phyloP scores from a whole-genome alignment of 2,329 filamentous ascomycete species.

The Claviceps spartinae region DNA sequence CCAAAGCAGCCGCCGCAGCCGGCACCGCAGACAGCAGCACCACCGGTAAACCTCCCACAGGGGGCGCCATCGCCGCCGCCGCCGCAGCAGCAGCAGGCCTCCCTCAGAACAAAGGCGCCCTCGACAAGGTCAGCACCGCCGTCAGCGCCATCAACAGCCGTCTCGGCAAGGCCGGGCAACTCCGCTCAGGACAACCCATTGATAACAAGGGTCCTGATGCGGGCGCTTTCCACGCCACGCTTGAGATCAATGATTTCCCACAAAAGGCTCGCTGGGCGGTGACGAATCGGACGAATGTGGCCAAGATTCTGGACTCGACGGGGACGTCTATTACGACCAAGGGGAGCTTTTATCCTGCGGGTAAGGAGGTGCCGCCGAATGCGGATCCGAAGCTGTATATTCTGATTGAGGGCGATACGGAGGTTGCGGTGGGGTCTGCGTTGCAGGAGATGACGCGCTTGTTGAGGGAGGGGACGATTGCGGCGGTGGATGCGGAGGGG shows the following conservation, averaged over 20 bases:
- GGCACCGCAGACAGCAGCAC: not conserved
- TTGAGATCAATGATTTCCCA: slow-evolving; percentile 98
- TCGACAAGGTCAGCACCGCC: slow-evolving; percentile 82
- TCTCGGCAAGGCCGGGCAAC: slow-evolving; percentile 75
- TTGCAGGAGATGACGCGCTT: slow-evolving; percentile 82
- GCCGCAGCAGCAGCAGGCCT: slow-evolving; percentile 39
- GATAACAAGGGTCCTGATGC: slow-evolving; percentile 98
- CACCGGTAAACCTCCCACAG: slow-evolving; percentile 6
- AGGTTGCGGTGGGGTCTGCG: slow-evolving; percentile 78
- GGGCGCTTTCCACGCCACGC: slow-evolving; percentile 87
- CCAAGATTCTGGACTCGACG: slow-evolving; percentile 90
- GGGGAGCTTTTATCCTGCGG: slow-evolving; percentile 73
- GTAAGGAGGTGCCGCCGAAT: slow-evolving; percentile 63
- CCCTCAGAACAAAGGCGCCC: slow-evolving; percentile 42
- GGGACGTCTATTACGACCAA: slow-evolving; percentile 96
- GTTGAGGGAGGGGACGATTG: slow-evolving; percentile 79
- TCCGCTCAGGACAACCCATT: slow-evolving; percentile 84
- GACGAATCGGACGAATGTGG: slow-evolving; percentile 95
- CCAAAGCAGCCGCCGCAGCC: slow-evolving; percentile 26
- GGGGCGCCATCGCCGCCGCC: slow-evolving; percentile 15
- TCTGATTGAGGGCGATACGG: slow-evolving; percentile 92
- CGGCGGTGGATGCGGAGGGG: slow-evolving; percentile 74
- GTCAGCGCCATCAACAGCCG: slow-evolving; percentile 84
- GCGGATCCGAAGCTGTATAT: slow-evolving; percentile 94
- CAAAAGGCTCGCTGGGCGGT: slow-evolving; percentile 98